Percentiles rank a stretch among this genome's conserved stretches.
Evolutionary conservation across 441 rosid genomes (phyloP).

Genomic region (Corymbia calophylla): DNA sequence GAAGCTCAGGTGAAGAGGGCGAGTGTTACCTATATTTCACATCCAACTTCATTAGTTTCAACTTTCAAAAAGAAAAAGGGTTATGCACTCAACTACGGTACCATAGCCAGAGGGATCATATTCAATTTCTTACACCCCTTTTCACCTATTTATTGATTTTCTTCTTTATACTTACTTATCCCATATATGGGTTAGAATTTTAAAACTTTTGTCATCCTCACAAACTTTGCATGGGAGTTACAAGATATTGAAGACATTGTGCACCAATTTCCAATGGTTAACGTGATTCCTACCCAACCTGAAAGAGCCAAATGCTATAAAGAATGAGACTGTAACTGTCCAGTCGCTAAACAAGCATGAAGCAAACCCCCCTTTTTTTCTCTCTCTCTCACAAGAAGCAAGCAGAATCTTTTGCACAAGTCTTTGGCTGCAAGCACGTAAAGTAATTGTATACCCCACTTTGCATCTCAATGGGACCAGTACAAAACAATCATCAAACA

Average conservation of each 20-base stretch:
- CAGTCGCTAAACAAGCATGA: neutral
- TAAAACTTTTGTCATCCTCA: neutral
- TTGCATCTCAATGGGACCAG: neutral
- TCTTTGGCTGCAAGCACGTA: neutral
- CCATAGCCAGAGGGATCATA: neutral
- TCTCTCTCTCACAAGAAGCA: neutral
- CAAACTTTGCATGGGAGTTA: neutral
- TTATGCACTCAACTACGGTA: neutral
- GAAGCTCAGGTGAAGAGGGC: neutral
- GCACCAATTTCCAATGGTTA: neutral
- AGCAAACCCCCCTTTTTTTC: neutral
- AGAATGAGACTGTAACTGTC: neutral
- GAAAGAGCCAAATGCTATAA: neutral
- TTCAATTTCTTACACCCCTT: neutral
- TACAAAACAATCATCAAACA: neutral
- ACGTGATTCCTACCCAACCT: neutral
- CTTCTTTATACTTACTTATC: neutral
- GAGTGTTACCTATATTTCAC: neutral
- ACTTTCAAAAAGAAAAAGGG: neutral
- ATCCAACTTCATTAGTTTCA: neutral
- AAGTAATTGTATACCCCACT: neutral
- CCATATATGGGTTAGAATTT: neutral
- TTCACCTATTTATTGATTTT: neutral
- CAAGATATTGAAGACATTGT: neutral
- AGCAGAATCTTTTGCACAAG: neutral